Evolutionary conservation across 306 rosid species (phyloP), one percentile per base, ranked within the genome.

Genomic region (Vigna hirtella): DNA sequence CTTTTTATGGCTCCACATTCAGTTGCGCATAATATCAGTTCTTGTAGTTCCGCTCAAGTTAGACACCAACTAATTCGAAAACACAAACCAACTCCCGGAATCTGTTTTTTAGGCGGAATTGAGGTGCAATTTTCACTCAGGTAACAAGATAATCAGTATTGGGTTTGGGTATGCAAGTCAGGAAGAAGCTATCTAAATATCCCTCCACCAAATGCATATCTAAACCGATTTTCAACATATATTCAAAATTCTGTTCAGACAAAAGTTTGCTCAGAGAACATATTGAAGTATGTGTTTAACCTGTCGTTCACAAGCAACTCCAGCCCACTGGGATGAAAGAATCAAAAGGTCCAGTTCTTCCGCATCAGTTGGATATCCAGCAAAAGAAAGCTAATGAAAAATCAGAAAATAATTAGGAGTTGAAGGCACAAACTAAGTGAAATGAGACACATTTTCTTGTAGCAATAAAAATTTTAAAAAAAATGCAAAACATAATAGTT

Each of bases 321-420:
- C 98, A 3, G 98, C 96, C 98, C 98, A 91, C 68, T 87, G 92
- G 43, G 97, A 92, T 32, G 98, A 88, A 62, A 90, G 94, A 86
- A 92, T 91, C 66, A 95, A 78, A 79, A 89, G 91, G 86, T 87
- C 97, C 79, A 76, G 58, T 62, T 85, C 89, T 83, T 92, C 97
- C 12, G 61, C 84, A 59, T 79, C 81, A 58, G 87, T 73, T 42
- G 90, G 92, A 74, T 71, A 83, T 64, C 92, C 91, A 69, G 81
- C 86, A 79, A 84, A 85, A 61, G 84, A 81, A 40, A 95, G 94
- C 98, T 92, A 84, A 69, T 17, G 76, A 81, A 66, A 40, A 83
- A 66, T 13, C 58, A 70, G 45, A 80, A 42, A 83, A 58, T 52
- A 73, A 43, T 26, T 49, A 78, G 49, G 65, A 73, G 64, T 80